Percentiles rank a stretch among this genome's conserved stretches.
Evolutionary conservation across 768 basidiomycete species (phyloP).

Genomic region (Aureoboletus auriporus): DNA sequence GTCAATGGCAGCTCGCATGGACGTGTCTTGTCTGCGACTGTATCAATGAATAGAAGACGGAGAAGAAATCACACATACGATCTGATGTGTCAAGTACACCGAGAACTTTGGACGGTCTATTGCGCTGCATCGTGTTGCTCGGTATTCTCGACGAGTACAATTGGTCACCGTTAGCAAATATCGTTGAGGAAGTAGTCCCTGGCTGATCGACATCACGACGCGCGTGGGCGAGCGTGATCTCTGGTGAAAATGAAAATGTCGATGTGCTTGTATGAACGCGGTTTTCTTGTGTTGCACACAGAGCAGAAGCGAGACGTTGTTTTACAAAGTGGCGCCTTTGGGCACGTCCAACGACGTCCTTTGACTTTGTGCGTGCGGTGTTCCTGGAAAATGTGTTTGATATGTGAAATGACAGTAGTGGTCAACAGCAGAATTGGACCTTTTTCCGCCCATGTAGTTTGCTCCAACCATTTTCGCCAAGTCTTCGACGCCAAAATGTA

Average conservation of each 20-base stretch:
- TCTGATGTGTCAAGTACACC: slow-evolving; percentile 22
- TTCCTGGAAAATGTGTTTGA: slow-evolving; percentile 39
- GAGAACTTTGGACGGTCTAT: slow-evolving; percentile 22
- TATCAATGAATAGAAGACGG: slow-evolving; percentile 4
- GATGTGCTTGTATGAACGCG: not conserved
- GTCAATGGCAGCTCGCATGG: slow-evolving; percentile 28
- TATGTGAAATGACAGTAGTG: not conserved
- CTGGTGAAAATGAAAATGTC: slow-evolving; percentile 12
- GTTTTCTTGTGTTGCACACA: slow-evolving; percentile 14
- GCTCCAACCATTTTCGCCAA: slow-evolving; percentile 52
- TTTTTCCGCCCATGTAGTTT: slow-evolving; percentile 75
- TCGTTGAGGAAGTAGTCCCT: not conserved
- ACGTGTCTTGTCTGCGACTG: slow-evolving; percentile 15
- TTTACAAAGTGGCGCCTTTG: slow-evolving; percentile 62
- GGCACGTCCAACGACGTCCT: slow-evolving; percentile 48
- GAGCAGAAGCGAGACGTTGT: slow-evolving; percentile 51
- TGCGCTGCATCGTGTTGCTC: slow-evolving; percentile 4
- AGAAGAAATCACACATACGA: slow-evolving; percentile 18
- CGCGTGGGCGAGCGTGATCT: slow-evolving; percentile 27
- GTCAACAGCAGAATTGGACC: slow-evolving; percentile 33
- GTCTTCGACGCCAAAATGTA: no score
- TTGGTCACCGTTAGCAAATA: slow-evolving; percentile 2
- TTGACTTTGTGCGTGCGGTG: slow-evolving; percentile 52
- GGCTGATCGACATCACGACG: slow-evolving; percentile 3
- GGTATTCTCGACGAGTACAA: not conserved